Base-by-base conservation (phyloP, 768 basidiomycete genomes). In the Exidia glandulosa region DNA sequence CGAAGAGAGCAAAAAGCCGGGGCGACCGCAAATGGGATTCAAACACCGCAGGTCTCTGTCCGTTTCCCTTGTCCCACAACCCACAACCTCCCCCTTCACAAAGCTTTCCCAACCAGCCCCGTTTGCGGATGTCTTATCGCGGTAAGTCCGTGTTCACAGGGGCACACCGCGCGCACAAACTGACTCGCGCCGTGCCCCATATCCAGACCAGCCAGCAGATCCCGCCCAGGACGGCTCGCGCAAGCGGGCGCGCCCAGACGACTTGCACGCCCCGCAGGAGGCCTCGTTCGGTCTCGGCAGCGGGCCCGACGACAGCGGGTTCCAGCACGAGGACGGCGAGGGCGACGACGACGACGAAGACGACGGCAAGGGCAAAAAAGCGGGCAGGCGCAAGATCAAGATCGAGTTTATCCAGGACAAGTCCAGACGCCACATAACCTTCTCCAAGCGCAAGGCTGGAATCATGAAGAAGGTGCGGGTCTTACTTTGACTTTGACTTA, bases 331-430 rank as follows among this genome's bases (percentile, higher is more conserved):
- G 2, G 88, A 89, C 70, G 72, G 71, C 32, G 77, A 71, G 56
- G 86, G 73, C 56, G 90, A 89, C 70, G 90, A 90, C 66, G 90
- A 92, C 69, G 91, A 91, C 52, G 90, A 88, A 61, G 87, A 86
- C 23, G 87, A 85, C 67, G 59, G 59, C 5, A 63, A 41, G 30
- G 88, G 88, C 79, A 91, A 91, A 83, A 93, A 91, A 79, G 88
- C 90, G 13, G 91, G 93, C 61, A 78, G 96, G 68, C 81, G 96
- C 69, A 98, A 98, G 86, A 98, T 99, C 79, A 92, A 95, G 85
- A 99, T 99, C 77, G 94, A 98, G 79, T 99, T 94, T 78, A 99
- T 99, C 75, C 90, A 93, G 79, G 96, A 99, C 79, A 97, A 97
- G 85, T 91, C 90, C 72, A 83, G 91, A 79, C 84, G 95, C 79